These are phyloP conservation scores for Inga leiocalycina DNA, from an alignment of 306 rosid genomes.

Conservation along the genomic window DNA sequence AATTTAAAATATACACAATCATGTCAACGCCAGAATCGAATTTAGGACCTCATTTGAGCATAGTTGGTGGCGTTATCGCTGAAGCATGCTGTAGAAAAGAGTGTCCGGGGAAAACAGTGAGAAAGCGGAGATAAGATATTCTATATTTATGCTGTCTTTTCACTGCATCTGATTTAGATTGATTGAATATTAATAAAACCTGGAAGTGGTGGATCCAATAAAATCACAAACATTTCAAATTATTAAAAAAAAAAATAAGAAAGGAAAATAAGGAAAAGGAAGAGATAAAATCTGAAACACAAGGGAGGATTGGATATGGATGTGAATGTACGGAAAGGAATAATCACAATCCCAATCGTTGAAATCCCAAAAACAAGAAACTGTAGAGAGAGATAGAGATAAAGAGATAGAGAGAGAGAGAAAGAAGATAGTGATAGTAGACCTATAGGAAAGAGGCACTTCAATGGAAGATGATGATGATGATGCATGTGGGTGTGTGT, in stretches of 20 bases:
- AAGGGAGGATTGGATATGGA: conserved; percentile 33
- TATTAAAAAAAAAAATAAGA: background rate
- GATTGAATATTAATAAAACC: conserved; percentile 7
- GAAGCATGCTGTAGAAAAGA: background rate
- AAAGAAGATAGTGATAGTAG: conserved; percentile 21
- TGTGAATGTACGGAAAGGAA: conserved; percentile 53
- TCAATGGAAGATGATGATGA: conserved; percentile 1
- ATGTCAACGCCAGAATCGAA: too few species aligned
- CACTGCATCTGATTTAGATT: background rate
- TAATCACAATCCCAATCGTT: conserved; percentile 36
- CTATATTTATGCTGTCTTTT: background rate
- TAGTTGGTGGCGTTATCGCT: too few species aligned
- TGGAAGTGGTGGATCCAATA: conserved; percentile 27
- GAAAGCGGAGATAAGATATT: background rate
- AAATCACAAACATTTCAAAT: conserved; percentile 33
- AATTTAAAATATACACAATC: too few species aligned
- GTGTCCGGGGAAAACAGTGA: background rate
- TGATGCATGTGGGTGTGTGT: background rate
- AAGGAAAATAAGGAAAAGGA: background rate
- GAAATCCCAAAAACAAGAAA: conserved; percentile 31
- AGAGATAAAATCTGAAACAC: conserved; percentile 38
- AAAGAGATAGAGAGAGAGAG: background rate
- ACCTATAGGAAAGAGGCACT: conserved; percentile 49
- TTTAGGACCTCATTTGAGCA: too few species aligned
- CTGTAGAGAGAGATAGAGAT: background rate